Conservation (phyloP, 441 rosid genomes). For the Euphorbia celastroides region DNA sequence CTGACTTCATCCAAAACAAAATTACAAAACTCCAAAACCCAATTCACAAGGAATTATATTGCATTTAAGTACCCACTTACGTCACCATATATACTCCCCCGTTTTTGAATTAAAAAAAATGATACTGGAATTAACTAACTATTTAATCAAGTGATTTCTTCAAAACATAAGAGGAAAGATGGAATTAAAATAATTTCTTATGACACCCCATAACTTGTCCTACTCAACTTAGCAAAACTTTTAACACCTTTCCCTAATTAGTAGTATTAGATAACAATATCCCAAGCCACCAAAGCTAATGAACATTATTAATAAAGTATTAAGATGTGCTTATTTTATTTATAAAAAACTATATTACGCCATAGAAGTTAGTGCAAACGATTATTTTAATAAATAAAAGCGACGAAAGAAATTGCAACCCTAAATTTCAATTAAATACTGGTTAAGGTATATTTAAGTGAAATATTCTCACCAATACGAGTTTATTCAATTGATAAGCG, state of each 20-base stretch:
- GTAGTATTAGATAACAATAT: background rate
- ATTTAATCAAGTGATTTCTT: slow-evolving; percentile 10
- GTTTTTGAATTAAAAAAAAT: background rate
- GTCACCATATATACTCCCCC: slow-evolving; percentile 6
- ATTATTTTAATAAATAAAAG: no score
- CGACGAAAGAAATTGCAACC: slow-evolving; percentile 4
- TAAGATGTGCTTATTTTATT: background rate
- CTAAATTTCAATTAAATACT: background rate
- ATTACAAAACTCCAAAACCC: slow-evolving; percentile 30
- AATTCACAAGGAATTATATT: slow-evolving; percentile 12
- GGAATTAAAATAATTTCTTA: slow-evolving; percentile 3
- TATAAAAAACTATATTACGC: no score
- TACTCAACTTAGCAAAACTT: background rate
- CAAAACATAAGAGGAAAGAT: slow-evolving; percentile 41
- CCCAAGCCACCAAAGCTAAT: slow-evolving; percentile 10
- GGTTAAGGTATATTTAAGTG: background rate
- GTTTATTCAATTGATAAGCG: no score
- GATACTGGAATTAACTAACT: background rate
- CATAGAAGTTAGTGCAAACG: no score
- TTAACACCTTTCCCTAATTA: background rate
- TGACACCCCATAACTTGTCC: slow-evolving; percentile 2
- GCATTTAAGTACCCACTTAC: slow-evolving; percentile 15
- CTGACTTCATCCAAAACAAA: no score
- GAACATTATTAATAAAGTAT: slow-evolving; percentile 5
- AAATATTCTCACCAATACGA: no score